A percentile compares a stretch with the other conserved stretches of the same genome.
Evolutionary conservation across 2,329 filamentous ascomycete genomes (phyloP).

Genomic region (Bertia moriformis): DNA sequence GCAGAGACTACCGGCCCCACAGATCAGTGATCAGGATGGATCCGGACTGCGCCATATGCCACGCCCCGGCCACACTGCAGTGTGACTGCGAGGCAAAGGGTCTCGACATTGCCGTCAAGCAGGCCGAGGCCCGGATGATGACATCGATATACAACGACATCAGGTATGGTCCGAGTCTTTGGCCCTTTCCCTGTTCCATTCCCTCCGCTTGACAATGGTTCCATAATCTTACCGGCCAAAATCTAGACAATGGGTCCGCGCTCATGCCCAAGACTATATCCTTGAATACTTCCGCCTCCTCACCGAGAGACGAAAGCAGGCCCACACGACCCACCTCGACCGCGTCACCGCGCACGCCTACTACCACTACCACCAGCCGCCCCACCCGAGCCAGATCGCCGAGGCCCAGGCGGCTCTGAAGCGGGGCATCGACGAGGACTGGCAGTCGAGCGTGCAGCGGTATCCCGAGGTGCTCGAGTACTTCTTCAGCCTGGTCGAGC

Average conservation of each 20-base stretch:
- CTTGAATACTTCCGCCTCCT: slow-evolving; percentile 49
- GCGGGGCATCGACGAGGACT: slow-evolving; percentile 65
- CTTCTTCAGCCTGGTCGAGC: slow-evolving; percentile 57
- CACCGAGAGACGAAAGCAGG: slow-evolving; percentile 42
- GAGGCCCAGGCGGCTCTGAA: slow-evolving; percentile 54
- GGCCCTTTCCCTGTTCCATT: slow-evolving; percentile 3
- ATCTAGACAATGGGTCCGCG: slow-evolving; percentile 48
- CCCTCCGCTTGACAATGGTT: slow-evolving; percentile 3
- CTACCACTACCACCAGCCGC: slow-evolving; percentile 39
- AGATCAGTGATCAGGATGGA: slow-evolving; percentile 48
- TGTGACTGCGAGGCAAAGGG: slow-evolving; percentile 56
- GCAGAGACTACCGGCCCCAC: slow-evolving; percentile 27
- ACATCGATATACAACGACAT: slow-evolving; percentile 46
- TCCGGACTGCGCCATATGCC: slow-evolving; percentile 55
- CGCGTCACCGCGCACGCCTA: slow-evolving; percentile 37
- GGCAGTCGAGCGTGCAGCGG: slow-evolving; percentile 58
- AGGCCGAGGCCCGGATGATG: slow-evolving; percentile 52
- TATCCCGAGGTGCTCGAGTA: slow-evolving; percentile 75
- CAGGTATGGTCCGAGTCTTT: too few species aligned
- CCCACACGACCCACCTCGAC: slow-evolving; percentile 38
- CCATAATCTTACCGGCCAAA: too few species aligned
- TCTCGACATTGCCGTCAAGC: slow-evolving; percentile 44
- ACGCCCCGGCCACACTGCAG: slow-evolving; percentile 36
- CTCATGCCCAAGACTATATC: slow-evolving; percentile 54
- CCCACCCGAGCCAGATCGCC: slow-evolving; percentile 46